Evolutionary conservation across 768 basidiomycete species (phyloP), one percentile per base, ranked within the genome.

Genomic region (Kondoa subrosea): DNA sequence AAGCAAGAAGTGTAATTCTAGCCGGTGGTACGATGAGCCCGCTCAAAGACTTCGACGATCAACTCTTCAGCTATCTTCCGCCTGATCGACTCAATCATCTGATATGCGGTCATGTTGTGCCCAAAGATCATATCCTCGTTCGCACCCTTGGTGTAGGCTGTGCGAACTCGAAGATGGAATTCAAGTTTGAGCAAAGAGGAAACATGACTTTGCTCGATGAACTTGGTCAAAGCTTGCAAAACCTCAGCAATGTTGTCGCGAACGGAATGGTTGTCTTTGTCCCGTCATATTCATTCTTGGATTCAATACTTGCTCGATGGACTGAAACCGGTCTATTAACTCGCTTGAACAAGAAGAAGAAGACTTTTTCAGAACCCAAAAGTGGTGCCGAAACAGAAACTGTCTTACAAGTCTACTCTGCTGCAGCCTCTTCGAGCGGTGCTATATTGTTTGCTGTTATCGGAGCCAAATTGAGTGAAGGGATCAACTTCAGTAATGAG

Each of bases 1-100:
- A 81, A 29, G 89, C 91, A 0, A 80, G 89, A 40, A 82, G 87
- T 1, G 85, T 97, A n/a, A 78, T 97, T 31, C 80, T 99, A 50
- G 93, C 95, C 4, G 93, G 93, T 8, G 93, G 93, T 2, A 99
- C 93, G 0, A 96, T 99, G 95, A 90, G 91, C 4, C 93, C 93
- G n/a, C 90, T 95, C 63, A 84, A 86, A n/a, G 91, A 95, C 76
- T 83, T 96, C 17, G 78, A 84, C 26, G 80, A 81, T 64, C 91
- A 96, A 72, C 80, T 97, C 3, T 89, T 99, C 72, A 80, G 85
- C 0, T 79, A 81, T 70, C 74, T 93, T 1, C 79, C 85, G 0
- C 56, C 77, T 0, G 82, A 85, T 34, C 82, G 82, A 40, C 76
- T 96, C n/a, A 78, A 83, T 4, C 87, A 82, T 25, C 91, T 95